Evolutionary conservation across 352 stramenopile genomes (phyloP), one percentile per base, ranked within the genome.

Genomic region (Pythium guiyangense): DNA sequence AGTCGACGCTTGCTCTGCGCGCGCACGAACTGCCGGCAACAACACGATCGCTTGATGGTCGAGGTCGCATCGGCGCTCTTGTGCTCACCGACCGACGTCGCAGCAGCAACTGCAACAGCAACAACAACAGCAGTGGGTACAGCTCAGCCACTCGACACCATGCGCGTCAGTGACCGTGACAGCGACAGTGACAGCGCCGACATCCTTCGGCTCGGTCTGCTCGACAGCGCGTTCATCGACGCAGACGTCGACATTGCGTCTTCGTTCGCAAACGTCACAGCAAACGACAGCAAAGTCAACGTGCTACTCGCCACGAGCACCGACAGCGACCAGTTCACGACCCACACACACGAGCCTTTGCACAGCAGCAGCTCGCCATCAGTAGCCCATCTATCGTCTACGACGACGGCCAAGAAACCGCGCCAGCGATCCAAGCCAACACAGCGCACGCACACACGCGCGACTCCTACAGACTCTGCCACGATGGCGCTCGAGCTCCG

Each of bases 401-500:
- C n/a, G n/a, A n/a, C n/a, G n/a, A 20, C 46, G 31, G 6, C 31
- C 4, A 37, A 37, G 31, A 6, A 9, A 9, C 31, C 4, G 6
- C 31, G 9, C 6, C 31, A 37, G 29, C 29, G 29, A 34, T 4
- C 8, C 4, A 34, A 0, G 4, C 4, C 4, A 8, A 34, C 29
- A 34, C 29, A 34, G 31, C 31, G 31, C 31, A 12, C 31, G 31
- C 31, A 9, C 31, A 11, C n/a, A n/a, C n/a, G n/a, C n/a, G n/a
- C n/a, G n/a, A n/a, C n/a, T 37, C 4, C 31, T 37, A 1, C 31
- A 6, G 31, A 37, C 6, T 12, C 4, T 10, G 31, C 4, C 31
- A 37, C 31, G 1, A 1, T 9, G 12, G 40, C 64, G 46, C 54
- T 76, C 20, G 67, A 78, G 46, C 34, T 67, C 3, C 66, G 71